Base-by-base conservation (phyloP, 805 yeast species). In the Metschnikowia peoriensis region DNA sequence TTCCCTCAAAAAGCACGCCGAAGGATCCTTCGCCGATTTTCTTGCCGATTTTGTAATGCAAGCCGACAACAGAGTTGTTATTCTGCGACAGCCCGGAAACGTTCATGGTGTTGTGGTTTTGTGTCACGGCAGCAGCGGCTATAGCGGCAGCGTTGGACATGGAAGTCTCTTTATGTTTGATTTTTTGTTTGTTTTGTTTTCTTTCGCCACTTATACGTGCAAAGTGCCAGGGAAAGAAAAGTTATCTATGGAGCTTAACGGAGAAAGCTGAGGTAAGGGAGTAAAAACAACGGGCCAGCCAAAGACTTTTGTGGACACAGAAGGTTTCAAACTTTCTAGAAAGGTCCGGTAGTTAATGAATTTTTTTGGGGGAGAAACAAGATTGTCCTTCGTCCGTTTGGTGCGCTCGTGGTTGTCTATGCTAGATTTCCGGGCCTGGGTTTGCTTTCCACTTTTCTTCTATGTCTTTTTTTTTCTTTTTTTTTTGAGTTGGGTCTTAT, bases 11-110 rank as follows among this genome's bases (percentile, higher is more conserved):
- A 49, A 88, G 85, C 8, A 88, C 87, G 37, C 96, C 96, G 73
- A 88, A 88, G 0, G 94, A 87, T 2, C 96, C 96, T 66, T 88
- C 94, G 38, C 96, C 96, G 50, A 88, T 88, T 68, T 88, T 88
- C 63, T 87, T 86, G 9, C 93, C 94, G 52, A 87, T 82, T 59
- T 85, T 86, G 69, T 85, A 88, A 67, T 88, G 96, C 41, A 80
- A 75, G 7, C 85, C 86, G n/a, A 75, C 78, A n/a, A 75, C 78
- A 7, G 76, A 70, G 53, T 61, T 66, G 65, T 71, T 72, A 58
- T 64, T 61, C 54, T 51, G 57, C 32, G 57, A 53, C 49, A 51
- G 38, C 45, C 55, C 51, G 28, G 59, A 46, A 11, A 53, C 56
- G 44, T 60, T 54, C 52, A 60, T 58, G 37, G n/a, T 17, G 35